These are phyloP conservation scores for Euclidium syriacum DNA, from an alignment of 345 rosid genomes.

Conservation along the genomic window DNA sequence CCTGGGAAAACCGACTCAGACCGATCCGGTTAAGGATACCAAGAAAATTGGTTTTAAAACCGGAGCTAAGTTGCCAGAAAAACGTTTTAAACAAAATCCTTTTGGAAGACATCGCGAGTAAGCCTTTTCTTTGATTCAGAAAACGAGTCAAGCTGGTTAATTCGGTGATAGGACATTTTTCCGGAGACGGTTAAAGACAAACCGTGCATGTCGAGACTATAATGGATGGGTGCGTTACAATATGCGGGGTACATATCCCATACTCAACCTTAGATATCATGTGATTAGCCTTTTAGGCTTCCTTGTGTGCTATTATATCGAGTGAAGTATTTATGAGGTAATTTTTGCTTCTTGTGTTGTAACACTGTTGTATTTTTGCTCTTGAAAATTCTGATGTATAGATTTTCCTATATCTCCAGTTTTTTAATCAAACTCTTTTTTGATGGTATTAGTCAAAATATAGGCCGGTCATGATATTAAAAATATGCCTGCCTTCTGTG, in stretches of 20 bases:
- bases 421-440: background rate
- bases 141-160: background rate
- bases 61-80: conserved; percentile 7
- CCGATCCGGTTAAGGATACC: conserved; percentile 16
- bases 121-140: background rate
- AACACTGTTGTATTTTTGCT: conserved; percentile 14
- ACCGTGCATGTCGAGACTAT: conserved; percentile 4
- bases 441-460: background rate
- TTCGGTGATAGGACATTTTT: background rate
- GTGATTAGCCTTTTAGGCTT: conserved; percentile 3
- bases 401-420: background rate
- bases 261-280: conserved; percentile 15
- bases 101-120: background rate
- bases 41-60: conserved; percentile 16
- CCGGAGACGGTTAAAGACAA: background rate
- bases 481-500: too few relatives aligned
- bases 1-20: conserved; percentile 28
- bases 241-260: background rate
- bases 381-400: conserved; percentile 9
- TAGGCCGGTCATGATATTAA: too few relatives aligned
- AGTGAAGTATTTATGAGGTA: conserved; percentile 4
- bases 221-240: background rate
- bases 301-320: background rate
- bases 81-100: conserved; percentile 8
- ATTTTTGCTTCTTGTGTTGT: background rate